These are phyloP conservation scores for Cryoendolithus antarcticus DNA, from an alignment of 2,329 filamentous ascomycete species.

Conservation along the genomic window DNA sequence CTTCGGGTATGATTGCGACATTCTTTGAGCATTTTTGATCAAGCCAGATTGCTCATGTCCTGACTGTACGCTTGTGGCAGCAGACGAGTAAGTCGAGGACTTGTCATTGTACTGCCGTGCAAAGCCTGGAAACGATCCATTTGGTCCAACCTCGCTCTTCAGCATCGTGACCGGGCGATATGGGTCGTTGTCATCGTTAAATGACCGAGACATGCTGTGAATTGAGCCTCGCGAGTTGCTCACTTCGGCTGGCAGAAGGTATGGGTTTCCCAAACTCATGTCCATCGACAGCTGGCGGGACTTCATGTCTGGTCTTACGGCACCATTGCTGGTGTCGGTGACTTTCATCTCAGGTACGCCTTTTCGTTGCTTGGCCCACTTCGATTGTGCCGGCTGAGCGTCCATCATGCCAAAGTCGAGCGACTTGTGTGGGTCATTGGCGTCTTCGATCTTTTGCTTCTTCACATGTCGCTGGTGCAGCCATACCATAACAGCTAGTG, in stretches of 20 bases:
- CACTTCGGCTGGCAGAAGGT: conserved; percentile 76
- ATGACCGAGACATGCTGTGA: conserved; percentile 67
- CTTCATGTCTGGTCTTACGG: conserved; percentile 1
- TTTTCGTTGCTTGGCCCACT: conserved; percentile 31
- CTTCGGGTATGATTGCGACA: conserved; percentile 42
- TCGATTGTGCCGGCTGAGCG: conserved; percentile 15
- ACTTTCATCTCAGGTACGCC: conserved; percentile 44
- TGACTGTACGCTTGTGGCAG: conserved; percentile 34
- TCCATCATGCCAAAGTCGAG: conserved; percentile 70
- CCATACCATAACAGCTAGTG: conserved; percentile 55
- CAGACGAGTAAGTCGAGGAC: conserved; percentile 37
- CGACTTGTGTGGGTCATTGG: conserved; percentile 74
- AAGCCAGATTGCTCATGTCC: conserved; percentile 35
- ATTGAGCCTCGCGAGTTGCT: conserved; percentile 75
- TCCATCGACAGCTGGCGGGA: conserved; percentile 45
- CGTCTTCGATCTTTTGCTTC: conserved; percentile 64
- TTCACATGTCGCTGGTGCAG: conserved; percentile 68
- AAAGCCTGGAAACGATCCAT: conserved; percentile 5
- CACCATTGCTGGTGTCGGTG: conserved; percentile 26
- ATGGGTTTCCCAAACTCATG: conserved; percentile 68
- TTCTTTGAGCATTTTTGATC: conserved; percentile 44
- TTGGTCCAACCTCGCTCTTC: conserved; percentile 28
- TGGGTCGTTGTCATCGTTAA: conserved; percentile 67
- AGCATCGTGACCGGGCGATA: conserved; percentile 58
- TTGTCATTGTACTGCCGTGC: conserved; percentile 23